Evolutionary conservation across 2,329 filamentous ascomycete genomes (phyloP).

Genomic region (Pyrenophora graminea): DNA sequence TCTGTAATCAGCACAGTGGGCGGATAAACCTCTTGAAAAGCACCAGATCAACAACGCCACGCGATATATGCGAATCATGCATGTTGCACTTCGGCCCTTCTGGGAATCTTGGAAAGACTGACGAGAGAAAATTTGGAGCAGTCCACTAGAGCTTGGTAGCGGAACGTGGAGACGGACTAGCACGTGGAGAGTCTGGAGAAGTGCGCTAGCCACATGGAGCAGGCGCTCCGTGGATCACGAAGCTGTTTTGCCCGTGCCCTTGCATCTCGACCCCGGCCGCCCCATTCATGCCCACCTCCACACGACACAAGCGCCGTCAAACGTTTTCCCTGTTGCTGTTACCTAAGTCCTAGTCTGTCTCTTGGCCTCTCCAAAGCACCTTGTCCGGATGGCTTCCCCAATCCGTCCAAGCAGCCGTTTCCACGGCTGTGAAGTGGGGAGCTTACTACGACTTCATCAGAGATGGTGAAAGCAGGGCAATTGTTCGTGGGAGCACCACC

Average conservation of each 20-base stretch:
- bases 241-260: conserved; percentile 9
- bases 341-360: conserved; percentile 11
- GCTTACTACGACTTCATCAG: conserved; percentile 7
- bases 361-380: conserved; percentile 16
- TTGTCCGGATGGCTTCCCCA: conserved; percentile 27
- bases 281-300: conserved; percentile 12
- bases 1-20: conserved; percentile 17
- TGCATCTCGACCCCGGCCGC: conserved; percentile 1
- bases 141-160: conserved; percentile 2
- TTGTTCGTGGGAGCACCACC: background rate
- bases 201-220: conserved; percentile 11
- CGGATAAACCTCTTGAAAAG: conserved; percentile 20
- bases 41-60: conserved; percentile 10
- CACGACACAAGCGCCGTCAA: conserved; percentile 9
- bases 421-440: conserved; percentile 7
- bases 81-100: conserved; percentile 2
- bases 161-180: conserved; percentile 17
- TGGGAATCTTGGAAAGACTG: conserved; percentile 7
- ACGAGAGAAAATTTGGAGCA: conserved; percentile 5
- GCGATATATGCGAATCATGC: conserved; percentile 14
- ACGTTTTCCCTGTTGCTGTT: conserved; percentile 2
- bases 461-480: background rate
- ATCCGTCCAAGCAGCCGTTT: conserved; percentile 16
- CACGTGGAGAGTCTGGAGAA: conserved; percentile 23
- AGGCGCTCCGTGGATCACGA: conserved; percentile 12